Base-by-base conservation (phyloP, 108 stramenopile genomes). In the Cyclostephanos tholiformis region DNA sequence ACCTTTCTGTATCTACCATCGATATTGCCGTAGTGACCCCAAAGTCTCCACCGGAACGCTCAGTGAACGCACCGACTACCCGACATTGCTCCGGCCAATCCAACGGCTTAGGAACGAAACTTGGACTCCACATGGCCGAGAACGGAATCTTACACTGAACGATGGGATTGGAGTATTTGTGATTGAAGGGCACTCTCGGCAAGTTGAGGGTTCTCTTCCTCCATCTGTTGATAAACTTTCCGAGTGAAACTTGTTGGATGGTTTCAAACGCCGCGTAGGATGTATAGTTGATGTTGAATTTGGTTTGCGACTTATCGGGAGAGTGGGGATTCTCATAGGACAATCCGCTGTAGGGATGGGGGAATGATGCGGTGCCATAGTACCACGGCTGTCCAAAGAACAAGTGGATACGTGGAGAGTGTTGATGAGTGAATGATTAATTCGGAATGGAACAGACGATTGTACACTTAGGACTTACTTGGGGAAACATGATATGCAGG, bases 401-500 rank as follows among this genome's bases (percentile, higher is more conserved):
- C 20, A 1, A 25, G 10, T 51, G 20, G 17, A 20, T 20, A 51
- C 4, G 20, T 76, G 78, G 49, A 51, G 20, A 8, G 50, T 51
- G 20, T 20, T 20, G 20, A 51, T 51, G 50, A 51, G 50, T 51
- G 50, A 20, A 4, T 51, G 4, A 8, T 51, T 20, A 9, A 36
- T 36, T 6, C 6, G 4, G 36, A 51, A 51, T 20, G 50, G 10
- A 4, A 51, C 4, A 51, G 20, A n/a, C n/a, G n/a, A n/a, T n/a
- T 51, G 50, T 51, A 2, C 20, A 36, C 36, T 36, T n/a, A n/a
- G 6, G 36, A 36, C 56, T 26, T 26, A 57, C 56, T 6, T 95
- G 94, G 2, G 87, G 89, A 66, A 95, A 94, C 90, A 94, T 91
- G 30, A 95, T 88, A 75, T 95, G 94, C 49, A 91, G 68, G 12